These are phyloP conservation scores for Limonium bicolor DNA, from an alignment of 148 eudicot species.

Conservation along the genomic window DNA sequence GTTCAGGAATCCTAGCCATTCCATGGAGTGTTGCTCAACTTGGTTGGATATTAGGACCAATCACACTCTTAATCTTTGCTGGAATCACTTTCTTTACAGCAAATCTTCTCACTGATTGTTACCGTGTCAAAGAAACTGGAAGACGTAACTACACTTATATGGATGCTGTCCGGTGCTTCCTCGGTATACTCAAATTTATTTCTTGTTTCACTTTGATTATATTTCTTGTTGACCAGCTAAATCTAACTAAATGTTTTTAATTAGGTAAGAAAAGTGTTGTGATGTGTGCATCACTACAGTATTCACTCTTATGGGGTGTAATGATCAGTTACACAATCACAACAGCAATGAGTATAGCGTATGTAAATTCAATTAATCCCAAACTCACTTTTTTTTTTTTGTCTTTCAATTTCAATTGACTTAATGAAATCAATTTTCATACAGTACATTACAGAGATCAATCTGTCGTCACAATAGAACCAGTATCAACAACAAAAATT, in stretches of 20 bases:
- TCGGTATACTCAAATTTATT: conserved; percentile 1
- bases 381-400: too few relatives aligned
- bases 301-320: conserved; percentile 9
- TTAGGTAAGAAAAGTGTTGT: conserved; percentile 5
- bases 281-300: conserved; percentile 5
- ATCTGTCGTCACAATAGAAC: conserved; percentile 4
- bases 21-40: conserved; percentile 21
- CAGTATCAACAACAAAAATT: too few relatives aligned
- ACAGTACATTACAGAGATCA: conserved; percentile 9
- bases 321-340: conserved; percentile 15
- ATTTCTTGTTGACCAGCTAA: too few relatives aligned
- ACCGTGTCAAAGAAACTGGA: conserved; percentile 14
- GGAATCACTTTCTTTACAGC: conserved; percentile 8
- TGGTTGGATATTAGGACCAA: conserved; percentile 19
- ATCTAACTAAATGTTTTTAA: neutral
- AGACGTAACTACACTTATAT: conserved; percentile 10
- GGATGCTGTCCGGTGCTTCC: conserved; percentile 11
- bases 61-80: conserved; percentile 11
- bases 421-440: too few relatives aligned
- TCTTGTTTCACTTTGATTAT: neutral
- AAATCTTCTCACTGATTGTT: conserved; percentile 12
- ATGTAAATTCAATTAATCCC: neutral
- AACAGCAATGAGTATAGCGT: conserved; percentile 9
- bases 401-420: too few relatives aligned
- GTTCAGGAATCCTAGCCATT: conserved; percentile 15